Percentiles rank a stretch among this genome's conserved stretches.
phyloP scores from a whole-genome alignment of 805 yeast species.

The Lipomyces anomalus region DNA sequence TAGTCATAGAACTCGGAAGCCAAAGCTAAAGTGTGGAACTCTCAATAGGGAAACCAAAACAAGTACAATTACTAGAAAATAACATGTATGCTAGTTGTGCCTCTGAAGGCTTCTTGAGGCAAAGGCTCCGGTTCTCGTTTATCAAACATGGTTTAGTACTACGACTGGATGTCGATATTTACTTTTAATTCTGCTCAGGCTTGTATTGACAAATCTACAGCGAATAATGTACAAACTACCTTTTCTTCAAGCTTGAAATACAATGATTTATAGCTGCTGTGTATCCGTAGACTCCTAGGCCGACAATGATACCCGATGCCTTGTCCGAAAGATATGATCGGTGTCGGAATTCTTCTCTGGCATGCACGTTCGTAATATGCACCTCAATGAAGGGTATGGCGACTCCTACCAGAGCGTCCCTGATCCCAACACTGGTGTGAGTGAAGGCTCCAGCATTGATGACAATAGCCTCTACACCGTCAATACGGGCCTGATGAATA shows the following conservation, averaged over 20 bases:
- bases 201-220: no score
- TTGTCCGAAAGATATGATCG: conserved; percentile 45
- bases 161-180: no score
- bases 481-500: conserved; percentile 39
- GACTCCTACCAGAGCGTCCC: conserved; percentile 47
- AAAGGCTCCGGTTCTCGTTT: no score
- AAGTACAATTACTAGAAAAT: no score
- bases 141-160: no score
- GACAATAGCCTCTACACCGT: conserved; percentile 38
- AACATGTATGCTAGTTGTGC: no score
- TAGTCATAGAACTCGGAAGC: no score
- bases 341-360: conserved; percentile 48
- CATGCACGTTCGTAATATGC: conserved; percentile 49
- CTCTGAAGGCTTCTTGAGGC: no score
- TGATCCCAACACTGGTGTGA: conserved; percentile 46
- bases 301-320: conserved; percentile 34
- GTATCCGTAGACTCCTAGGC: neutral
- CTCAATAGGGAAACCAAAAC: no score
- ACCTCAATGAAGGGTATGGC: conserved; percentile 47
- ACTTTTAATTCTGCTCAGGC: no score
- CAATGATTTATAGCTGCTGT: neutral
- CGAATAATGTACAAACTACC: neutral
- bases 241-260: neutral
- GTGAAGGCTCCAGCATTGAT: conserved; percentile 52
- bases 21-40: no score